These are phyloP conservation scores for Talaromyces stipitatus DNA, from an alignment of 495 filamentous ascomycete genomes.

Conservation along the genomic window DNA sequence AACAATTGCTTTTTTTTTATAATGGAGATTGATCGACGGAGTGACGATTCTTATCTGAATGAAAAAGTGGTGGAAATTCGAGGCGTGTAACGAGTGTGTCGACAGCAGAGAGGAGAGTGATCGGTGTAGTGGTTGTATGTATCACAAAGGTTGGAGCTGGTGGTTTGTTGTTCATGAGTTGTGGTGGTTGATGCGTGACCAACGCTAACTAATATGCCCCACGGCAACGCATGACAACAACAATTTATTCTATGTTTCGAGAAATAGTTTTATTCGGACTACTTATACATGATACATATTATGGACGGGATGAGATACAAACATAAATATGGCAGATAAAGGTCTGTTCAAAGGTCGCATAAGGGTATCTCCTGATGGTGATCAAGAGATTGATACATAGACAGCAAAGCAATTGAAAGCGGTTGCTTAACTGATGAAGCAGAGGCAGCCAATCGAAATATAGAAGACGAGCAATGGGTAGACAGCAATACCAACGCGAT, in stretches of 20 bases:
- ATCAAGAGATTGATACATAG: background rate
- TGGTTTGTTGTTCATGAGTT: background rate
- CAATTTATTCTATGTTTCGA: background rate
- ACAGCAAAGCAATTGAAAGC: background rate
- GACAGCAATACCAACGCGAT: constrained; percentile 89
- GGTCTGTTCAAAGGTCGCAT: background rate
- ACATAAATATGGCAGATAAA: background rate
- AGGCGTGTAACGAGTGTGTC: background rate
- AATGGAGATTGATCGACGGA: background rate
- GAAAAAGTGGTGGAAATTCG: background rate
- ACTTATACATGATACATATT: background rate
- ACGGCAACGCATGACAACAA: constrained; percentile 1
- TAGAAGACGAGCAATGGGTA: constrained; percentile 98
- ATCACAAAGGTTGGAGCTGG: background rate
- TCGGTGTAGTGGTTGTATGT: background rate
- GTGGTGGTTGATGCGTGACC: background rate
- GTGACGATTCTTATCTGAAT: background rate
- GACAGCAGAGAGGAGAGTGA: background rate
- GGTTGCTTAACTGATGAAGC: constrained; percentile 74
- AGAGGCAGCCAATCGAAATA: constrained; percentile 82
- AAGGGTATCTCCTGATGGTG: too few relatives aligned
- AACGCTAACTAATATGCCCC: background rate
- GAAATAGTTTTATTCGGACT: background rate
- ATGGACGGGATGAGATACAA: background rate
- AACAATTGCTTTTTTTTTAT: background rate